Evolutionary conservation across 148 eudicot genomes (phyloP).

Genomic region (Camellia lanceoleosa): DNA sequence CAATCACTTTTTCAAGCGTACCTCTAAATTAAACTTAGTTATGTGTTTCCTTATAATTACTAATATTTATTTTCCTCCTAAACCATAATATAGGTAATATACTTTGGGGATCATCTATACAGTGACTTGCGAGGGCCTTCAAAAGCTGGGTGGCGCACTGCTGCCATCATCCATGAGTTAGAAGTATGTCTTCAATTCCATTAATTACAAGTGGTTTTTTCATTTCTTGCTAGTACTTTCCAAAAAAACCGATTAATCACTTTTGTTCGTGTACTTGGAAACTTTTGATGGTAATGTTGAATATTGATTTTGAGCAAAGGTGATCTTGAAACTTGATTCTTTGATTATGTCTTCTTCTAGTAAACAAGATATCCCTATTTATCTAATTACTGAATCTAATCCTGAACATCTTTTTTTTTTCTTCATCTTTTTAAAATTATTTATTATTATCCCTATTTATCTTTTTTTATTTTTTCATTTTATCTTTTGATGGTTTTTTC

Average conservation of each 20-base stretch:
- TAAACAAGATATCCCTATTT: not conserved
- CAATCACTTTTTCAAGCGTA: not conserved
- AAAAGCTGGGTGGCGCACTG: conserved; percentile 98
- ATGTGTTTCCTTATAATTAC: not conserved
- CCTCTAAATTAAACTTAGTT: not conserved
- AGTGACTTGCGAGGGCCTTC: conserved; percentile 98
- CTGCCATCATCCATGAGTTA: conserved; percentile 89
- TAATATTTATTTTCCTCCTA: conserved; percentile 13
- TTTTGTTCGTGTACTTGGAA: not conserved
- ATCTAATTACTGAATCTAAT: conserved; percentile 8
- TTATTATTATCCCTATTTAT: too few species aligned
- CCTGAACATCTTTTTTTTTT: not conserved
- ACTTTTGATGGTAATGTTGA: not conserved
- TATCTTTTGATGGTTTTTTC: too few species aligned
- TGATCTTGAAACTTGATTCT: not conserved
- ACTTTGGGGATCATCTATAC: conserved; percentile 96
- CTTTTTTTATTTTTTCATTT: too few species aligned
- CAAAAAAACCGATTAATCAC: not conserved
- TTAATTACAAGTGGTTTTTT: not conserved
- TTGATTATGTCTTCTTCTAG: not conserved
- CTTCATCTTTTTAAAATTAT: too few species aligned
- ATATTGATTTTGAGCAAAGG: not conserved
- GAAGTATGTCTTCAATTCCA: conserved; percentile 48
- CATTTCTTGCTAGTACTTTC: not conserved
- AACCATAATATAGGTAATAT: conserved; percentile 63